Conservation (phyloP, 495 filamentous ascomycete genomes). For the Geopyxis carbonaria region DNA sequence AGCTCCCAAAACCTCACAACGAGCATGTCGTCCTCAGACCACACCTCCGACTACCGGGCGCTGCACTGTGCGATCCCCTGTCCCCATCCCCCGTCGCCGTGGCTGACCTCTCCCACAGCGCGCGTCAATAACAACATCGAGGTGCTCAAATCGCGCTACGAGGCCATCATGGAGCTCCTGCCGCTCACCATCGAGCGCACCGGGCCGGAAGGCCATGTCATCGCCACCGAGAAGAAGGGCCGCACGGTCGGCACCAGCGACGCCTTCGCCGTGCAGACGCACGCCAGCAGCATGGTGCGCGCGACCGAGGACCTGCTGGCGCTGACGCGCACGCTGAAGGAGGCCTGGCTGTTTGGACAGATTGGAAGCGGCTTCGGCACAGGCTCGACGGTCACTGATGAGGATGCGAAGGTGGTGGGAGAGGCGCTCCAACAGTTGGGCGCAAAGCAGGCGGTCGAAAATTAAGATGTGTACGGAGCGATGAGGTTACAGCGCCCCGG, state of each 20-base stretch:
- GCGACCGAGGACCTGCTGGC: slow-evolving; percentile 48
- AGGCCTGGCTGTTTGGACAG: slow-evolving; percentile 58
- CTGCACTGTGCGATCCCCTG: slow-evolving; percentile 1
- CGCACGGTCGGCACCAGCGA: slow-evolving; percentile 38
- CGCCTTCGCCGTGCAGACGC: slow-evolving; percentile 45
- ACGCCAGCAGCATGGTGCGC: slow-evolving; percentile 45
- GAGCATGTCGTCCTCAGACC: slow-evolving; percentile 1
- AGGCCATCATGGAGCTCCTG: slow-evolving; percentile 39
- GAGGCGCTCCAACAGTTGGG: no score
- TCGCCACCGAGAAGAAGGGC: slow-evolving; percentile 23
- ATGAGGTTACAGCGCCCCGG: no score
- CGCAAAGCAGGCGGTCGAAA: no score
- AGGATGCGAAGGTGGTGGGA: slow-evolving; percentile 37
- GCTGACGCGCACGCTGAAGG: slow-evolving; percentile 48
- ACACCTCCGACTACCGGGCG: slow-evolving; percentile 3
- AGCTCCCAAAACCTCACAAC: no score
- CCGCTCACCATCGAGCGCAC: neutral
- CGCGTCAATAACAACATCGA: slow-evolving; percentile 38
- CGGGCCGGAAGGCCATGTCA: neutral
- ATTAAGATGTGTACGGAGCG: no score
- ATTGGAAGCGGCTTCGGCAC: slow-evolving; percentile 41
- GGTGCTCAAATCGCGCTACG: slow-evolving; percentile 42
- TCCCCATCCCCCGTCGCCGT: slow-evolving; percentile 3
- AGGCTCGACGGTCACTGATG: slow-evolving; percentile 28
- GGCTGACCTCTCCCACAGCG: slow-evolving; percentile 24